Evolutionary conservation across 805 yeast genomes (phyloP), one percentile per base, ranked within the genome.

Genomic region (Pichia californica): DNA sequence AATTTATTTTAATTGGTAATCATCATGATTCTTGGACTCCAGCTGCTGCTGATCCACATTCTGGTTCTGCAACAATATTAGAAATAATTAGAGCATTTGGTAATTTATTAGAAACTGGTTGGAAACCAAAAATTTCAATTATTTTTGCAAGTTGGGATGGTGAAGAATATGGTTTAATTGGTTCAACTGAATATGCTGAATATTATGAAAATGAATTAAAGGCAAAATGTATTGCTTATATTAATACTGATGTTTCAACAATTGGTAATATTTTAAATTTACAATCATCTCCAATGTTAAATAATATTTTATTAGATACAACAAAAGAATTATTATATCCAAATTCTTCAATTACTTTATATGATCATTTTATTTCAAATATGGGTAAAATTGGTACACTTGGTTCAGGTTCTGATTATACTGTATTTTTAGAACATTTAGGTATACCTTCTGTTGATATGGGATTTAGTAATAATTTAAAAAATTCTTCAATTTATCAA

Each of bases 1-100:
- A 80, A 44, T 79, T 75, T 16, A 70, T 83, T 38, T 58, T 84
- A 29, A 58, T 83, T 44, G 93, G 93, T 29, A 83, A 83, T 58
- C 93, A 83, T 57, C 74, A 88, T 43, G 93, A 84, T 57, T 80
- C 89, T 3, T 85, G 91, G 93, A 74, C 80, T 45, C 76, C 79
- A 45, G 87, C 87, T 14, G 88, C 89, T 1, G 81, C 78, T 21
- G 93, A 84, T 61, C 89, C 93, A 26, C 83, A 83, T 59, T 72
- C 82, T 23, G 91, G 91, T 1, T 72, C 84, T 15, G 81, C 88
- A 1, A 76, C 70, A 0, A 48, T 81, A 49, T 59, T 83, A 34
- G 91, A 83, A 57, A 62, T 83, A 33, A 79, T 81, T 7, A 67
- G 85, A 38, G 79, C 76, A 1, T 65, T 82, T 29, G 73, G 77